Base-by-base conservation (phyloP, 768 basidiomycete species). In the Fomitopsis serialis region DNA sequence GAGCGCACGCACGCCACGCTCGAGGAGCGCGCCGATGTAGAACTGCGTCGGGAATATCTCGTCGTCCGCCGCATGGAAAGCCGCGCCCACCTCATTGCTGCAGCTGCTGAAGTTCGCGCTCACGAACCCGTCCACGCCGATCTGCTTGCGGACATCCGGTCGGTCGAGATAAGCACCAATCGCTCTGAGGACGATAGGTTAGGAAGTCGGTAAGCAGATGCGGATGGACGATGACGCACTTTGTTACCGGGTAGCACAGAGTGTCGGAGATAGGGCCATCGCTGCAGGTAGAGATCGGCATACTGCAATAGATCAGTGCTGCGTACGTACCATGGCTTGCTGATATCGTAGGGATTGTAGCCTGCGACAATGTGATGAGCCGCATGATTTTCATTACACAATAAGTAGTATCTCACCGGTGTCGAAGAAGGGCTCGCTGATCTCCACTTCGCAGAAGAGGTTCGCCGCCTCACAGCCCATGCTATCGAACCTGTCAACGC, bases 291-390 rank as follows among this genome's bases (percentile, higher is more conserved):
- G 44, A 4, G 9, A 15, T n/a, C 44, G 17, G 44, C 22, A 45
- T 7, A 23, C 9, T 8, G 46, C 25, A 10, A 10, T 8, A 21
- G 5, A 34, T 17, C n/a, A 19, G 10, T 10, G 29, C 19, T 40
- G 37, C 15, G 5, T n/a, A 42, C 47, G 19, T 11, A 60, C 58
- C 86, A 89, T 29, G 72, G 66, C 61, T 77, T 76, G 61, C 78
- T 84, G 48, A 92, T 78, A 61, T 92, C 87, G 62, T 92, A 90
- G 1, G 78, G 80, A 62, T 84, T 83, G 23, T 54, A 54, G 22
- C 65, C 70, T 68, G 13, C 15, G 10, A 72, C 75, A 29, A 23
- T 13, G 22, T 43, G n/a, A 13, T 32, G 8, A 42, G 42, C n/a
- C 25, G 5, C n/a, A 48, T 8, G n/a, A 4, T 29, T 15, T 17